These are phyloP conservation scores for Fusarium sp. DNA, from an alignment of 2,329 filamentous ascomycete species.

Conservation along the genomic window DNA sequence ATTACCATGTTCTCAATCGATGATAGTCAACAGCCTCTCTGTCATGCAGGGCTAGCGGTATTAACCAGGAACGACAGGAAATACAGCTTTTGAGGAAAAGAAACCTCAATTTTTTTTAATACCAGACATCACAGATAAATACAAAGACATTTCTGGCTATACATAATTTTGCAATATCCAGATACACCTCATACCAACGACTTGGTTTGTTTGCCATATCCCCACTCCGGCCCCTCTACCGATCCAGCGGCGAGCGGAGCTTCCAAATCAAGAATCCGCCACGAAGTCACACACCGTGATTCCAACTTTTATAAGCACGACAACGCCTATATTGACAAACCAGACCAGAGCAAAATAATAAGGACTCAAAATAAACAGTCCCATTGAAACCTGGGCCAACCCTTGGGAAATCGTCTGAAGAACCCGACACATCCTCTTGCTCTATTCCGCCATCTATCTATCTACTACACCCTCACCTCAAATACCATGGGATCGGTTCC, in stretches of 20 bases:
- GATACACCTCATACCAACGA: not conserved
- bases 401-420: not conserved
- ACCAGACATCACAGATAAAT: too few species aligned
- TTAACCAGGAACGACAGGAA: too few species aligned
- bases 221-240: constrained; percentile 13
- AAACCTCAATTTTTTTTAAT: too few species aligned
- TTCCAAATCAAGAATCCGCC: constrained; percentile 36
- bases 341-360: not conserved
- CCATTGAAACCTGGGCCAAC: too few species aligned
- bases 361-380: not conserved
- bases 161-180: not conserved
- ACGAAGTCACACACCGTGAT: constrained; percentile 7
- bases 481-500: constrained; percentile 48
- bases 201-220: not conserved
- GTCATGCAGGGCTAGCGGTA: too few species aligned
- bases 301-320: constrained; percentile 13
- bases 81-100: too few species aligned
- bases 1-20: too few species aligned
- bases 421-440: not conserved
- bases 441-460: not conserved
- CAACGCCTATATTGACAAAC: not conserved
- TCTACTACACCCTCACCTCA: not conserved
- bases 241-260: constrained; percentile 34
- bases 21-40: too few species aligned
- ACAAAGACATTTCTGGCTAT: not conserved